Conservation (phyloP, 2,329 filamentous ascomycete genomes). For the Cladosporium sphaerospermum region DNA sequence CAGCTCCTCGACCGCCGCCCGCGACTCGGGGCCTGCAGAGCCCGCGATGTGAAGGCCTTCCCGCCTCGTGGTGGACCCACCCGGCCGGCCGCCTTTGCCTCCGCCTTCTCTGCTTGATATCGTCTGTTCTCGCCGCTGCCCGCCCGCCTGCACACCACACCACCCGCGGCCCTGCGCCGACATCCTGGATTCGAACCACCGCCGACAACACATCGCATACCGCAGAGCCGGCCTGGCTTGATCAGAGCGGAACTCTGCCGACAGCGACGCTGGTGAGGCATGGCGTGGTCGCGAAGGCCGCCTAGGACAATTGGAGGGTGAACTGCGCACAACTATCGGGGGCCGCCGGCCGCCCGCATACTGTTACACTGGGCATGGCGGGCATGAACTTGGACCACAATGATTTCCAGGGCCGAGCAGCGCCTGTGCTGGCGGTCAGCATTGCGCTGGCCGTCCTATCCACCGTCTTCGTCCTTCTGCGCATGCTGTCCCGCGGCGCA, state of each 20-base stretch:
- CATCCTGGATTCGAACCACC: neutral
- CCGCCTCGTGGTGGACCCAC: slow-evolving; percentile 10
- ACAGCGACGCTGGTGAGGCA: neutral
- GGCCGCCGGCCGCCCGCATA: neutral
- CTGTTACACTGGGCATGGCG: slow-evolving; percentile 10
- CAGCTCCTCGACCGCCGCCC: slow-evolving; percentile 3
- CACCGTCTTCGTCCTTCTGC: slow-evolving; percentile 66
- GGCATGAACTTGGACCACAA: slow-evolving; percentile 20
- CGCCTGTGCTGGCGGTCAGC: slow-evolving; percentile 63
- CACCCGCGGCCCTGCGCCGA: neutral
- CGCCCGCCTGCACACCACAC: neutral
- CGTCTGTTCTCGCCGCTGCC: neutral
- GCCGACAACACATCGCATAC: neutral
- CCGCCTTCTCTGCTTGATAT: slow-evolving; percentile 9
- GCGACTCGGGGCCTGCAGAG: neutral
- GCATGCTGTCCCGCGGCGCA: slow-evolving; percentile 64
- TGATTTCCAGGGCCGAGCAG: slow-evolving; percentile 27
- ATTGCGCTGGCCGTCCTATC: slow-evolving; percentile 62
- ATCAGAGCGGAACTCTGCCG: too few relatives aligned
- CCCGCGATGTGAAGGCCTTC: slow-evolving; percentile 3
- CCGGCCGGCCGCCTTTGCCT: neutral
- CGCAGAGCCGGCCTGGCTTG: too few relatives aligned
- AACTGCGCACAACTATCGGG: neutral
- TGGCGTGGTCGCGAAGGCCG: slow-evolving; percentile 10
- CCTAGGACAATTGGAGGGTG: slow-evolving; percentile 9